Conservation (phyloP, 1,284 basidiomycete genomes). For the Boletus semigastroideus region DNA sequence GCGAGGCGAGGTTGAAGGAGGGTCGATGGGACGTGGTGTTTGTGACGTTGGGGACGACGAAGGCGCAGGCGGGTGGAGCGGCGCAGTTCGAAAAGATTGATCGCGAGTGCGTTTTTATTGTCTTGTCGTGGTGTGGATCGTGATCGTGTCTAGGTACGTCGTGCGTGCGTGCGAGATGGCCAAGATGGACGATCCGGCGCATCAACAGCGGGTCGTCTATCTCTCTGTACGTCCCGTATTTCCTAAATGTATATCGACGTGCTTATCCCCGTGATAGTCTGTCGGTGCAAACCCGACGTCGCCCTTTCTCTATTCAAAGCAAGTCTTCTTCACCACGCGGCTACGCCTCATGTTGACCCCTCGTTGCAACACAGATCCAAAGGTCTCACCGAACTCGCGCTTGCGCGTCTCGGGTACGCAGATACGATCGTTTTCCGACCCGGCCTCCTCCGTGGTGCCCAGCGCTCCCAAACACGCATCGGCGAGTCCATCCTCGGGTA, state of each 20-base stretch:
- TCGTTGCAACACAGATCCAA: conserved; percentile 51
- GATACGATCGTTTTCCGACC: conserved; percentile 73
- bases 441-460: conserved; percentile 45
- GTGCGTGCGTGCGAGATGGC: conserved; percentile 67
- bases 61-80: conserved; percentile 58
- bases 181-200: conserved; percentile 42
- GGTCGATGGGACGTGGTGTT: conserved; percentile 69
- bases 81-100: conserved; percentile 74
- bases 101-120: conserved; percentile 61
- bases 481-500: conserved; percentile 45
- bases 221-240: conserved; percentile 50
- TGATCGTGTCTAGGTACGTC: conserved; percentile 53
- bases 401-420: conserved; percentile 63
- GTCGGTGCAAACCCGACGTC: conserved; percentile 49
- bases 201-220: conserved; percentile 64
- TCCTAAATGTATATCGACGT: no score
- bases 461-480: conserved; percentile 40
- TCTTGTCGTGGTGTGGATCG: neutral
- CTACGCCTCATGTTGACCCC: no score
- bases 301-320: conserved; percentile 52
- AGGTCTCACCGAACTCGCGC: conserved; percentile 68
- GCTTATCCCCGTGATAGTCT: conserved; percentile 35
- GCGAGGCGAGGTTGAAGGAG: conserved; percentile 49
- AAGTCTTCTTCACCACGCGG: neutral
- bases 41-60: conserved; percentile 62